These are phyloP conservation scores for Orbilia ellipsospora DNA, from an alignment of 2,329 filamentous ascomycete genomes.

Conservation along the genomic window DNA sequence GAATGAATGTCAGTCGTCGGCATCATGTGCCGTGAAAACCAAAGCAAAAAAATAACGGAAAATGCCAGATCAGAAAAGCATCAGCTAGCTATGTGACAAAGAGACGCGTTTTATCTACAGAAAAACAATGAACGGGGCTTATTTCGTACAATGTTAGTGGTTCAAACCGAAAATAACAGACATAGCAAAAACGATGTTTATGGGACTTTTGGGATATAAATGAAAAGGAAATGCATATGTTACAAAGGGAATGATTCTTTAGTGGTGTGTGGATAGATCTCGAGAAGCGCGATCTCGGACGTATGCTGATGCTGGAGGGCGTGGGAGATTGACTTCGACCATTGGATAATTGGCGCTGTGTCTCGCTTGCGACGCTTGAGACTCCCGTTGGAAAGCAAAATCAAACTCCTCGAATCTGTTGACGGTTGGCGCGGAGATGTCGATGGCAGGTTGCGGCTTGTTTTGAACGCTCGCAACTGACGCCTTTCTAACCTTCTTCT, in stretches of 20 bases:
- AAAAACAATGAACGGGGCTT: conserved; percentile 24
- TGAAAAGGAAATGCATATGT: conserved; percentile 29
- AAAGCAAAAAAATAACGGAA: conserved; percentile 12
- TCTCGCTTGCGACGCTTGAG: conserved; percentile 4
- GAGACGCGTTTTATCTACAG: conserved; percentile 28
- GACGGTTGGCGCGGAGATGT: not conserved
- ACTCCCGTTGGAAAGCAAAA: conserved; percentile 44
- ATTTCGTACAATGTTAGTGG: conserved; percentile 18
- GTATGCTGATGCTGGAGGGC: conserved; percentile 44
- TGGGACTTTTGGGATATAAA: conserved; percentile 53
- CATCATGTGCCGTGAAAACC: conserved; percentile 30
- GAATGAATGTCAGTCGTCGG: conserved; percentile 46
- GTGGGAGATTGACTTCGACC: conserved; percentile 41
- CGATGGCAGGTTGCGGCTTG: conserved; percentile 19
- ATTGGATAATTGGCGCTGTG: conserved; percentile 38
- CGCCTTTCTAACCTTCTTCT: conserved; percentile 38
- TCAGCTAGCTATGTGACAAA: conserved; percentile 29
- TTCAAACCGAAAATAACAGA: not conserved
- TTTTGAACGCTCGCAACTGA: conserved; percentile 19
- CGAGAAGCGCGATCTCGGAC: conserved; percentile 38
- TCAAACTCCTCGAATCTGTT: conserved; percentile 45
- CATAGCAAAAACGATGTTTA: conserved; percentile 39
- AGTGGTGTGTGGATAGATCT: conserved; percentile 43
- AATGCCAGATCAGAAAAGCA: conserved; percentile 24
- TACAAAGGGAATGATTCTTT: conserved; percentile 31